Percentiles rank a stretch among this genome's conserved stretches.
Evolutionary conservation across 2,329 filamentous ascomycete species (phyloP).

Genomic region (Volutella citrinella): DNA sequence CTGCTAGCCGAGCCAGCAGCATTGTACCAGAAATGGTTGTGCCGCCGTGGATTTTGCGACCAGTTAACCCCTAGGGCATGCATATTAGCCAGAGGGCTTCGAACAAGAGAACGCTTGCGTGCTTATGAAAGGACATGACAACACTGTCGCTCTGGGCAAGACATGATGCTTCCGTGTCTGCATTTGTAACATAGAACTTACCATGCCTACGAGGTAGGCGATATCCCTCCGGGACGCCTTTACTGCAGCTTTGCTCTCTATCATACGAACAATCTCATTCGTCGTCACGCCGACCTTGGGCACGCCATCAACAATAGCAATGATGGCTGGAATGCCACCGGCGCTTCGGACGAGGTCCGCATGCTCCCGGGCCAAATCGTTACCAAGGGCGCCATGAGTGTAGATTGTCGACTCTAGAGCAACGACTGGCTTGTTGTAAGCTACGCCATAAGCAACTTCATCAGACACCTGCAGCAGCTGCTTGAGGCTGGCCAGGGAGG

Average conservation of each 20-base stretch:
- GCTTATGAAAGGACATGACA: too few species aligned
- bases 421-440: constrained; percentile 75
- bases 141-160: too few species aligned
- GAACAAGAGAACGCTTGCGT: too few species aligned
- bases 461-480: constrained; percentile 69
- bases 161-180: too few species aligned
- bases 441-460: constrained; percentile 76
- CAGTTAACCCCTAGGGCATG: constrained; percentile 53
- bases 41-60: constrained; percentile 74
- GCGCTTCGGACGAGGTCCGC: constrained; percentile 77
- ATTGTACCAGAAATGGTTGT: constrained; percentile 94
- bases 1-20: constrained; percentile 80
- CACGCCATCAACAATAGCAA: constrained; percentile 81
- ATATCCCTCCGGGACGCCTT: constrained; percentile 90
- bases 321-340: constrained; percentile 85
- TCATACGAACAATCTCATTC: constrained; percentile 71
- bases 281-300: constrained; percentile 74
- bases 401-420: constrained; percentile 96
- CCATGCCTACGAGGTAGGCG: constrained; percentile 74
- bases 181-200: too few species aligned
- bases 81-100: neutral
- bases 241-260: constrained; percentile 62
- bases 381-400: constrained; percentile 86
- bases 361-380: constrained; percentile 70
- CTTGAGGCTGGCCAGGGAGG: constrained; percentile 28